These are phyloP conservation scores for Fraxinus baroniana DNA, from an alignment of 305 asterid species.

Conservation along the genomic window DNA sequence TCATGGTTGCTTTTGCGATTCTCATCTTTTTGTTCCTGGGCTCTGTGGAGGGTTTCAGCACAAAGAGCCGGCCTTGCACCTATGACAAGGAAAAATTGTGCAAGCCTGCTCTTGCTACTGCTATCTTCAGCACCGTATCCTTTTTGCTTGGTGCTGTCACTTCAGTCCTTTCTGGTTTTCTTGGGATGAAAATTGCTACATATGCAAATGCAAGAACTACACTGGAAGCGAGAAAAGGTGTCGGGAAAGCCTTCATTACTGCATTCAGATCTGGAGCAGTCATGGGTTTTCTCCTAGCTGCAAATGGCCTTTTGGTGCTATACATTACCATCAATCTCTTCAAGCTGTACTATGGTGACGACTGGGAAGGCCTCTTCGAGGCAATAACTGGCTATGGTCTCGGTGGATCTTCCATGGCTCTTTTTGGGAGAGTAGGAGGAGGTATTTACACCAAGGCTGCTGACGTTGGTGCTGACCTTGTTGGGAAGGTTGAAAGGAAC, in stretches of 20 bases:
- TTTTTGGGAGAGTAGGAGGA: constrained; percentile 85
- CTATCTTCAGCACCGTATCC: constrained; percentile 64
- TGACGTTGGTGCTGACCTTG: constrained; percentile 90
- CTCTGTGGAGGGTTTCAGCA: constrained; percentile 75
- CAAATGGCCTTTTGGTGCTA: constrained; percentile 71
- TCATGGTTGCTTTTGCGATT: constrained; percentile 80
- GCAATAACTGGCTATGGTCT: constrained; percentile 87
- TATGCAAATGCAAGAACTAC: constrained; percentile 87
- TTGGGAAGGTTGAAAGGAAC: constrained; percentile 79
- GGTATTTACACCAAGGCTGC: constrained; percentile 90
- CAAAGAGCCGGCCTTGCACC: constrained; percentile 63
- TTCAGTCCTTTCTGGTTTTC: constrained; percentile 75
- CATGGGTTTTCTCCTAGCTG: constrained; percentile 87
- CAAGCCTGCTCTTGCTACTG: constrained; percentile 90
- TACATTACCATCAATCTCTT: constrained; percentile 65
- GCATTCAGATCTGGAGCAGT: constrained; percentile 91
- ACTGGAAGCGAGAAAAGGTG: constrained; percentile 79
- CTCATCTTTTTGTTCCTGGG: constrained; percentile 79
- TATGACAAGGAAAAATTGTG: constrained; percentile 48
- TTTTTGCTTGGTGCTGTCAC: constrained; percentile 82
- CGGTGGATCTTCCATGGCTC: constrained; percentile 75
- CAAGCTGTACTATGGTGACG: constrained; percentile 79
- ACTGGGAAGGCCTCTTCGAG: constrained; percentile 89
- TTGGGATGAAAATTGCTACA: constrained; percentile 87
- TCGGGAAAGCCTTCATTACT: constrained; percentile 70